phyloP scores from a whole-genome alignment of 2,329 filamentous ascomycete species.

The Scopulariopsis brevicaulis region DNA sequence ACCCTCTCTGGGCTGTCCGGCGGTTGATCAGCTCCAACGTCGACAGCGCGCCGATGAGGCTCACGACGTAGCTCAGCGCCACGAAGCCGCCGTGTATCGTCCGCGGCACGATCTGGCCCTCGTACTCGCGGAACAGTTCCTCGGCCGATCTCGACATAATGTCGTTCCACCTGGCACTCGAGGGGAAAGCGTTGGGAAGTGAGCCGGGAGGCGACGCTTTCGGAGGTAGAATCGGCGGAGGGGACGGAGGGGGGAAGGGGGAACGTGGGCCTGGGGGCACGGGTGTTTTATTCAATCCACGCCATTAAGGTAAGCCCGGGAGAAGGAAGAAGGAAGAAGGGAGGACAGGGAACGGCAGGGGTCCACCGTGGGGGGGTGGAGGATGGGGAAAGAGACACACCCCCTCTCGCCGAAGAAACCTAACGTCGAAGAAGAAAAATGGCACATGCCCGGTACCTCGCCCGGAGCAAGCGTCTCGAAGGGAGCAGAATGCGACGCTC shows the following conservation, averaged over 20 bases:
- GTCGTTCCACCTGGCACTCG: background rate
- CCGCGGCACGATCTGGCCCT: conserved; percentile 32
- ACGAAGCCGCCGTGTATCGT: conserved; percentile 51
- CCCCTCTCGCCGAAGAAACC: too few species aligned
- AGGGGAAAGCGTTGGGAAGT: too few species aligned
- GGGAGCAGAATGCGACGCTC: background rate
- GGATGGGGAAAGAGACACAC: too few species aligned
- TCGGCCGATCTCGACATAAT: background rate
- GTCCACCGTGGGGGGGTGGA: too few species aligned
- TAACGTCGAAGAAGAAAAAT: too few species aligned
- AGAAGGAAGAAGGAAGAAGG: background rate
- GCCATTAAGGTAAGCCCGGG: background rate
- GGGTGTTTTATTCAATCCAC: background rate
- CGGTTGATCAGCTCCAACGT: conserved; percentile 75
- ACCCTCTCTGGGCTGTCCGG: conserved; percentile 55
- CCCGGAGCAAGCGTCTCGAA: too few species aligned
- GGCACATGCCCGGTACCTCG: too few species aligned
- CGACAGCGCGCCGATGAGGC: conserved; percentile 64
- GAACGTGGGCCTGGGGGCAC: background rate
- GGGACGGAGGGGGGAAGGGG: background rate
- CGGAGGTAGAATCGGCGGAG: background rate
- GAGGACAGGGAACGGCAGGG: too few species aligned
- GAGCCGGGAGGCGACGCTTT: background rate
- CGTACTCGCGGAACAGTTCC: conserved; percentile 25
- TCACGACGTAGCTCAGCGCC: conserved; percentile 64